Conservation (phyloP, 805 yeast genomes). For the Lipomyces sp. region DNA sequence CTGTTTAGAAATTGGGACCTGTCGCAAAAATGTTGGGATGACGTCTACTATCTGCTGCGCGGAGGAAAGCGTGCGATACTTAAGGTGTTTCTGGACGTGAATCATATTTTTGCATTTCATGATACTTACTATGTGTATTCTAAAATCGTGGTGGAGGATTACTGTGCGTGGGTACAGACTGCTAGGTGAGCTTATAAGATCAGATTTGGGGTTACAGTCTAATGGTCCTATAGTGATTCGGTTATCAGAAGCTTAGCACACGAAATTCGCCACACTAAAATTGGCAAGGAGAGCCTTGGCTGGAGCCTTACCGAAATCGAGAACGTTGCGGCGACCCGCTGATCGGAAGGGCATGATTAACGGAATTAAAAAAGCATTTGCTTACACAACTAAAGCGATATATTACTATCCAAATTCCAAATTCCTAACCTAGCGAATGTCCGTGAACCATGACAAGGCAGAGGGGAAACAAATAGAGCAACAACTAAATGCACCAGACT, state of each 20-base stretch:
- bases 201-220: background rate
- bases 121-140: constrained; percentile 86
- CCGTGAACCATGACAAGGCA: constrained; percentile 2
- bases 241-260: constrained; percentile 69
- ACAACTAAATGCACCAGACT: background rate
- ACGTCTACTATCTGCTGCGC: constrained; percentile 65
- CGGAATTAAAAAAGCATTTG: background rate
- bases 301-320: constrained; percentile 41
- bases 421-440: background rate
- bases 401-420: constrained; percentile 3
- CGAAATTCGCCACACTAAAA: constrained; percentile 53
- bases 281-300: constrained; percentile 38
- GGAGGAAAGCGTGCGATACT: constrained; percentile 73
- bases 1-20: constrained; percentile 73
- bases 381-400: background rate
- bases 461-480: background rate
- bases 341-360: background rate
- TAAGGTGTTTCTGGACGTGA: constrained; percentile 60
- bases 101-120: constrained; percentile 79
- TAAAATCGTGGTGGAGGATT: constrained; percentile 74
- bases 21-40: constrained; percentile 69
- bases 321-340: constrained; percentile 18
- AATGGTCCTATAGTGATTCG: constrained; percentile 1
- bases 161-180: constrained; percentile 69
- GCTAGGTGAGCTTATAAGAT: constrained; percentile 45